Base-by-base conservation (phyloP, 1,139 yeast species). In the Yamadazyma oceani region DNA sequence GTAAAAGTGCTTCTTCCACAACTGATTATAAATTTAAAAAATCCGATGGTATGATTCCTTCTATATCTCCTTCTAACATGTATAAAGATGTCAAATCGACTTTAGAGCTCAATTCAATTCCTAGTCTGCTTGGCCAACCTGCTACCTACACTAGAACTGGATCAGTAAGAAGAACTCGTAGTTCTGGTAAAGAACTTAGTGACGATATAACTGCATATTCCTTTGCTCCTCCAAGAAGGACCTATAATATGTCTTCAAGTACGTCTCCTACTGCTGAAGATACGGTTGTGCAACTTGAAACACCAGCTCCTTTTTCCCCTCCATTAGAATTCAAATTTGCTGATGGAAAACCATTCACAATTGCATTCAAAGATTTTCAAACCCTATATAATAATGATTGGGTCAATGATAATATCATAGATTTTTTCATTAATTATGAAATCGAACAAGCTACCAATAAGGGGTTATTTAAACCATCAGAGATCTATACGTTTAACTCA, bases 341-440 rank as follows among this genome's bases (percentile, higher is more conserved):
- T 11, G 78, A 76, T 45, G 72, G 70, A 6, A 66, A 72, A 11
- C 54, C 56, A 2, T 73, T 82, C 44, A 69, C 74, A 5, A 72
- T 85, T 4, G 67, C 76, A 1, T 72, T 73, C 43, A 66, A 76
- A 21, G 94, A 85, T 54, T 85, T 81, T 57, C 75, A 75, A 46
- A 82, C 90, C 27, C 64, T 85, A 5, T 80, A 80, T 53, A 78
- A 80, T 47, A 78, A 79, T 38, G 82, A 81, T 44, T 85, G 94
- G 94, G 76, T 85, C 23, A 85, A 85, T 55, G 94, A 85, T 50
- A 70, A 81, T 0, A 66, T 85, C 31, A 79, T 85, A 34, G 94
- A 85, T 54, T 85, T 85, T 53, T 84, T 84, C 51, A 65, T 82
- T 17, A 78, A 76, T 41, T 82, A 73, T 53, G 78, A 74, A 46